phyloP scores from a whole-genome alignment of 2,329 filamentous ascomycete species.

The Scedosporium dehoogii region DNA sequence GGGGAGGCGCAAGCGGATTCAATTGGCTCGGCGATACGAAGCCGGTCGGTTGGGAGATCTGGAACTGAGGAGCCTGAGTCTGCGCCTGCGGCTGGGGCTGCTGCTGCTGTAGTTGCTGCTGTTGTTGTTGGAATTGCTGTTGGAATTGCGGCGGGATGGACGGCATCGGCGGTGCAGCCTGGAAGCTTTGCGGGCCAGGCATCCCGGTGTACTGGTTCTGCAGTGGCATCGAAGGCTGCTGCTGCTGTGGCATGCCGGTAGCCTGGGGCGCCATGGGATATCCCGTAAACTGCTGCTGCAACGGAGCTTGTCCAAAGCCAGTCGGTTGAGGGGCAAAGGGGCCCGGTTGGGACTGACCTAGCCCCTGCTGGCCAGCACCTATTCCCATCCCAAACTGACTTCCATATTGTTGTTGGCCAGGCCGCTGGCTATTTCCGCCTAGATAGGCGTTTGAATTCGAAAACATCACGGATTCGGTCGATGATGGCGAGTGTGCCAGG shows the following conservation, averaged over 20 bases:
- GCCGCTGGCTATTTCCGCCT: constrained; percentile 66
- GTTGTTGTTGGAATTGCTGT: constrained; percentile 47
- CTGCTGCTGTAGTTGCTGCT: constrained; percentile 34
- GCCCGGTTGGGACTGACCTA: constrained; percentile 36
- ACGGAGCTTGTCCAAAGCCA: constrained; percentile 36
- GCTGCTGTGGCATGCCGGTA: constrained; percentile 41
- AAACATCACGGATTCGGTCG: constrained; percentile 54
- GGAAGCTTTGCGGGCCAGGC: constrained; percentile 49
- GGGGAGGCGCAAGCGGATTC: constrained; percentile 38
- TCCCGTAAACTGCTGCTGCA: constrained; percentile 52
- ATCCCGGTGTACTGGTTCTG: constrained; percentile 63
- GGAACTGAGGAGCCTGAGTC: constrained; percentile 29
- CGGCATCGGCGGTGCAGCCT: constrained; percentile 48
- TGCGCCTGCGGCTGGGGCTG: constrained; percentile 28
- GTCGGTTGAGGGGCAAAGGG: constrained; percentile 51
- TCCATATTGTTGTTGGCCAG: constrained; percentile 51
- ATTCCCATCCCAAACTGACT: constrained; percentile 36
- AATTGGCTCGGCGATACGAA: constrained; percentile 37
- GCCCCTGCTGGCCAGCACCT: constrained; percentile 32
- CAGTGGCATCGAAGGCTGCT: constrained; percentile 46
- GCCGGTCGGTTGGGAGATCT: constrained; percentile 31
- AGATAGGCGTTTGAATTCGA: constrained; percentile 81
- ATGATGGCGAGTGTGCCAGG: background rate
- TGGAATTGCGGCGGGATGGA: constrained; percentile 51
- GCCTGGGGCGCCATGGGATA: constrained; percentile 40